These are phyloP conservation scores for Eleusine indica DNA, from an alignment of 176 grass and related monocot species.

Conservation along the genomic window DNA sequence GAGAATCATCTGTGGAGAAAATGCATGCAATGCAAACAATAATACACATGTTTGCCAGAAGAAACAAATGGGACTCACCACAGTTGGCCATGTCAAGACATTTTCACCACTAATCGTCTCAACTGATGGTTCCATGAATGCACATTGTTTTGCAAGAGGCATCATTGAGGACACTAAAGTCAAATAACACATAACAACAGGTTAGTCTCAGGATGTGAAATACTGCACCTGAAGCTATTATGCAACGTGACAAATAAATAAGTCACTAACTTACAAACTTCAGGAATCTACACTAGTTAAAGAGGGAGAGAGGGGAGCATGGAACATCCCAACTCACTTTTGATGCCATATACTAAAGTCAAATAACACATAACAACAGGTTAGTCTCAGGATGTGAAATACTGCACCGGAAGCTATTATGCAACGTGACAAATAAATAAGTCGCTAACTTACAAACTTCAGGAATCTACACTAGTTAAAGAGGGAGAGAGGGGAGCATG, in stretches of 20 bases:
- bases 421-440: constrained; percentile 7
- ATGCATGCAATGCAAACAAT: constrained; percentile 23
- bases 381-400: constrained; percentile 31
- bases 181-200: constrained; percentile 36
- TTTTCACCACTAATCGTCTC: constrained; percentile 96
- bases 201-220: constrained; percentile 30
- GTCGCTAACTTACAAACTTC: not conserved
- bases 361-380: constrained; percentile 16
- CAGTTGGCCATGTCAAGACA: constrained; percentile 89
- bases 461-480: constrained; percentile 12
- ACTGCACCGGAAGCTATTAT: constrained; percentile 8
- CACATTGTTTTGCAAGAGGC: constrained; percentile 81
- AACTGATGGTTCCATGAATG: constrained; percentile 86
- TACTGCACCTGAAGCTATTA: constrained; percentile 8
- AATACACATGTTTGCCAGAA: constrained; percentile 22
- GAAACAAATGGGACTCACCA: constrained; percentile 56
- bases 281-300: constrained; percentile 8
- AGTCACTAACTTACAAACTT: not conserved
- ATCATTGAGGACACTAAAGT: constrained; percentile 85
- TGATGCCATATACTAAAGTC: constrained; percentile 78
- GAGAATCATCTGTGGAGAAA: not conserved
- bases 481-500: not conserved
- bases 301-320: not conserved
- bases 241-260: constrained; percentile 8
- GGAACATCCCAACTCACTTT: constrained; percentile 67